Percentiles rank a stretch among this genome's conserved stretches.
phyloP scores from a whole-genome alignment of 495 filamentous ascomycete genomes.

The Podospora tetraspora region DNA sequence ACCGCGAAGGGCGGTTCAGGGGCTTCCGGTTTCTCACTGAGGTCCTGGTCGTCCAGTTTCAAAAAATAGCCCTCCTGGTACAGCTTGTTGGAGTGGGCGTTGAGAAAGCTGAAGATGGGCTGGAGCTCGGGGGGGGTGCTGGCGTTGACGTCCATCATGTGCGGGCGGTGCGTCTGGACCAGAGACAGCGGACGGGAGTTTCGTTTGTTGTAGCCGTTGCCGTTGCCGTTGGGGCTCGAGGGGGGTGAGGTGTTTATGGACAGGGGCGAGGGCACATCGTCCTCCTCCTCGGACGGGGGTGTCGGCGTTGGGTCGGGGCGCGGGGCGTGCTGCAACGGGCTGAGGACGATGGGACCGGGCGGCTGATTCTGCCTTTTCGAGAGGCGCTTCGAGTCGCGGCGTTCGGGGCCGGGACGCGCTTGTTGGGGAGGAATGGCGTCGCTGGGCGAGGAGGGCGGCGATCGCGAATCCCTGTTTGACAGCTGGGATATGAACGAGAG shows the following conservation, averaged over 20 bases:
- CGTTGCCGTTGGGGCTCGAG: conserved; percentile 21
- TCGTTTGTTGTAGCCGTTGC: conserved; percentile 24
- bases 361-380: conserved; percentile 28
- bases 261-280: conserved; percentile 32
- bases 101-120: conserved; percentile 89
- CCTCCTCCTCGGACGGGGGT: conserved; percentile 24
- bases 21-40: conserved; percentile 46
- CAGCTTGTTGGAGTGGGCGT: conserved; percentile 91
- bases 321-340: conserved; percentile 15
- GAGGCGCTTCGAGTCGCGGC: background rate
- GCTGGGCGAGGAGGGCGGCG: conserved; percentile 32
- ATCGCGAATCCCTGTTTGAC: conserved; percentile 41
- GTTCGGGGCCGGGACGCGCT: conserved; percentile 14
- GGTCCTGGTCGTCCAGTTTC: conserved; percentile 90
- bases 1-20: conserved; percentile 26
- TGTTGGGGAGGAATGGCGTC: conserved; percentile 22
- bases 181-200: conserved; percentile 54
- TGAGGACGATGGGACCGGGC: conserved; percentile 8
- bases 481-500: conserved; percentile 57
- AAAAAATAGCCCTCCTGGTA: conserved; percentile 98
- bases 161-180: conserved; percentile 80
- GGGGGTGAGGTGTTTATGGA: conserved; percentile 21
- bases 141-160: conserved; percentile 72
- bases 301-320: conserved; percentile 11
- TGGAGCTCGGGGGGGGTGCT: conserved; percentile 89